Evolutionary conservation across 352 stramenopile species (phyloP), one percentile per base, ranked within the genome.

Genomic region (Hyaloperonospora arabidopsidis): DNA sequence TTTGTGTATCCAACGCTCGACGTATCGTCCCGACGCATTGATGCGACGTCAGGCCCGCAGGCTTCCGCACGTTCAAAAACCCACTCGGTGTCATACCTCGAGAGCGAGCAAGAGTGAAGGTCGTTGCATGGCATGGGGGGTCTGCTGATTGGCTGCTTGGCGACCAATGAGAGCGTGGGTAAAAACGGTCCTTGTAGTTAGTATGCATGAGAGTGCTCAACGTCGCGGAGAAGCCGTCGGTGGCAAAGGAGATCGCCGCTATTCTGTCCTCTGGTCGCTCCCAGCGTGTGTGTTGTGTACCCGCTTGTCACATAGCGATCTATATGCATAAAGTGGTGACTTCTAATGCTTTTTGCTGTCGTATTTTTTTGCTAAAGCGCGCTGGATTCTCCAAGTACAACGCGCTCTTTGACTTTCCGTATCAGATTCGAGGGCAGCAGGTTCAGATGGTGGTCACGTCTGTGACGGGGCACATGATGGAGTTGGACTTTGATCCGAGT

Each of bases 151-250:
- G 40, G 40, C 25, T 13, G 3, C 2, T 46, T 55, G 44, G 57
- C 19, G n/a, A 38, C 49, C 55, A 58, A 58, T 63, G 13, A 48
- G 7, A 49, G 21, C 25, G 8, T 36, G 13, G 12, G 12, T 15
- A 5, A 18, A 15, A 15, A n/a, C 21, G 45, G 49, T 49, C 39
- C 29, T 10, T 46, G 49, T 45, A 35, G 8, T 15, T 47, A 19
- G 35, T 34, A 12, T 39, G 23, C 15, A 94, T 92, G 84, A 80
- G 78, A 29, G 84, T 92, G 61, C 83, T 99, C 15, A 98, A 98
- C 70, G 96, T 99, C 45, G 97, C 97, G 36, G 97, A 99, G 85
- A 99, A 99, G 79, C 96, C 96, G 41, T 98, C 89, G 14, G 97
- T 99, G 51, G 97, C 97, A 40, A 98, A 98, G 66, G 90, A 97